These are phyloP conservation scores for Bryum argenteum DNA, from an alignment of 225 moss, liverwort and hornwort genomes.

Conservation along the genomic window DNA sequence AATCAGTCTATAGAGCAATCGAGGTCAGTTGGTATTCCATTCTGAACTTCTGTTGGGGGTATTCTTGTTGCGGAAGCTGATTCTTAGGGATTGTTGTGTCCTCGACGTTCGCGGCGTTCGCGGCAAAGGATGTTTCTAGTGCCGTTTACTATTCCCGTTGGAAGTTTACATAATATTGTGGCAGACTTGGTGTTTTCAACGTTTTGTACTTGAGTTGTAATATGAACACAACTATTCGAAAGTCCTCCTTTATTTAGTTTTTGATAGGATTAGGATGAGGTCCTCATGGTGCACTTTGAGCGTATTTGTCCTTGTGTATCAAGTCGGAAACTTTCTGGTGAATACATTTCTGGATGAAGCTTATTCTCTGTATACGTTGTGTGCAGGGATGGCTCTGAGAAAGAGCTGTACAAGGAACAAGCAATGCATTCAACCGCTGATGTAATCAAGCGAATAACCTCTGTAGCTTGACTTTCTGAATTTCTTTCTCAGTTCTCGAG, in stretches of 20 bases:
- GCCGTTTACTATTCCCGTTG: neutral
- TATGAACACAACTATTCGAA: conserved; percentile 6
- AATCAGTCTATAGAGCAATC: conserved; percentile 82
- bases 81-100: conserved; percentile 19
- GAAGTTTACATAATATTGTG: neutral
- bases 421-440: conserved; percentile 54
- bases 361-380: conserved; percentile 22
- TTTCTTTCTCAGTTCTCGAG: conserved; percentile 9
- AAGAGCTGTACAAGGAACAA: conserved; percentile 59
- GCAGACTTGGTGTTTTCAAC: neutral
- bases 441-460: conserved; percentile 46
- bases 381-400: conserved; percentile 59
- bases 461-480: conserved; percentile 22
- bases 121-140: conserved; percentile 4
- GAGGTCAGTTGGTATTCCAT: conserved; percentile 50
- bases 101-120: neutral
- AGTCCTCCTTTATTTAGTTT: neutral
- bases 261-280: conserved; percentile 5
- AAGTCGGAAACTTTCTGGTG: neutral
- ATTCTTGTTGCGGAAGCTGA: neutral
- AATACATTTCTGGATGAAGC: neutral
- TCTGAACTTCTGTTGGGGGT: neutral
- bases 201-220: conserved; percentile 10
- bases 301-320: neutral
- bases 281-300: neutral